Evolutionary conservation across 148 eudicot species (phyloP), one percentile per base, ranked within the genome.

Genomic region (Persicaria maculosa): DNA sequence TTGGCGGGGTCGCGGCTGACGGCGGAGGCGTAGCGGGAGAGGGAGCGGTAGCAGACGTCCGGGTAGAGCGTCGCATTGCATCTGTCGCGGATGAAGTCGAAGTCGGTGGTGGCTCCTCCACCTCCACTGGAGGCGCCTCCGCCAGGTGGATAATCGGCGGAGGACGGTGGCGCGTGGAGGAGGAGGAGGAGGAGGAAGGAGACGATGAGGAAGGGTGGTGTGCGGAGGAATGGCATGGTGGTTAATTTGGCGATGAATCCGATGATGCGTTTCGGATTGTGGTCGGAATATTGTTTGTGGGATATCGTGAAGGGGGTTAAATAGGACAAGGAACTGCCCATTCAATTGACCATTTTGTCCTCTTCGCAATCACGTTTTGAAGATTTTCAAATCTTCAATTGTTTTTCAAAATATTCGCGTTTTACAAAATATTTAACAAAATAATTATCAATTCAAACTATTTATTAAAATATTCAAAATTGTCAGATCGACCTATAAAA

Each of bases 41-140:
- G 93, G 61, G 97, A 84, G 77, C 76, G 47, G 88, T 64, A 85
- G 83, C 97, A 92, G 48, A 79, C 43, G 47, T 83, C 83, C 0
- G 91, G 97, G 83, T 92, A 90, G 50, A 85, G 83, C 14, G 97
- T 92, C 25, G 88, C 74, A 57, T 73, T 77, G 80, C 97, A 92
- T 75, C 84, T 88, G 0, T 83, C 76, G 0, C 92, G 88, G 78
- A 90, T 90, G 85, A 84, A 92, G 20, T 84, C 87, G 43, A 77
- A 65, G 72, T 47, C 71, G 57, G 76, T 53, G 46, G 81, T 1
- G 9, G 77, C 0, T 31, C 3, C 40, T 31, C 40, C 40, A 31
- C 40, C 40, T 31, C 40, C 40, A 31, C 40, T 31, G 40, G 40
- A 31, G 40, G 40, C 40, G 1, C 40, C 40, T 31, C 40, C 40